Percentiles rank a stretch among this genome's conserved stretches.
Evolutionary conservation across 306 rosid species (phyloP).

Genomic region (Cicer arietinum): DNA sequence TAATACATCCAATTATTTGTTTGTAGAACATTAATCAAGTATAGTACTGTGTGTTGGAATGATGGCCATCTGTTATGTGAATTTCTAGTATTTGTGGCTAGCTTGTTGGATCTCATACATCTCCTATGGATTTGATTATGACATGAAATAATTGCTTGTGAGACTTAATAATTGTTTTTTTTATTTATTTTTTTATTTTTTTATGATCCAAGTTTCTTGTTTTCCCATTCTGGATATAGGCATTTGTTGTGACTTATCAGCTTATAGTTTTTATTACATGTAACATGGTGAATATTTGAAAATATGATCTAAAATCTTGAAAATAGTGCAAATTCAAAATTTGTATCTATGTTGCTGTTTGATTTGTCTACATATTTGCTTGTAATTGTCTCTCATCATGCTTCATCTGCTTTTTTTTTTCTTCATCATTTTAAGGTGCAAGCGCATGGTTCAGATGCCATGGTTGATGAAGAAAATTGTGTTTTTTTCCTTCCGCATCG

Average conservation of each 20-base stretch:
- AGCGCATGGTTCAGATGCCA: conserved; percentile 98
- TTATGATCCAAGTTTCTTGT: conserved; percentile 17
- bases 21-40: conserved; percentile 13
- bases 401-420: conserved; percentile 27
- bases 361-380: conserved; percentile 19
- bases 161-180: not conserved
- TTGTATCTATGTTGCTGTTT: not conserved
- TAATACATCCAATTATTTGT: conserved; percentile 20
- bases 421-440: conserved; percentile 69
- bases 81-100: conserved; percentile 7
- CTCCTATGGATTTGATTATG: conserved; percentile 20
- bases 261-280: not conserved
- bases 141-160: not conserved
- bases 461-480: conserved; percentile 97
- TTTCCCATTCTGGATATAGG: conserved; percentile 1
- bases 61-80: conserved; percentile 15
- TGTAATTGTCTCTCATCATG: conserved; percentile 21
- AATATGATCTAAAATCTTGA: conserved; percentile 23
- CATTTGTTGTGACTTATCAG: conserved; percentile 13
- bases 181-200: not conserved
- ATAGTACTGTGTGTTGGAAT: conserved; percentile 24
- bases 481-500: conserved; percentile 98
- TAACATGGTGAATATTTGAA: not conserved
- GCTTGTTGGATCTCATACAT: conserved; percentile 10
- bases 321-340: not conserved